phyloP scores from a whole-genome alignment of 2,329 filamentous ascomycete species.

The Colletotrichum filicis region DNA sequence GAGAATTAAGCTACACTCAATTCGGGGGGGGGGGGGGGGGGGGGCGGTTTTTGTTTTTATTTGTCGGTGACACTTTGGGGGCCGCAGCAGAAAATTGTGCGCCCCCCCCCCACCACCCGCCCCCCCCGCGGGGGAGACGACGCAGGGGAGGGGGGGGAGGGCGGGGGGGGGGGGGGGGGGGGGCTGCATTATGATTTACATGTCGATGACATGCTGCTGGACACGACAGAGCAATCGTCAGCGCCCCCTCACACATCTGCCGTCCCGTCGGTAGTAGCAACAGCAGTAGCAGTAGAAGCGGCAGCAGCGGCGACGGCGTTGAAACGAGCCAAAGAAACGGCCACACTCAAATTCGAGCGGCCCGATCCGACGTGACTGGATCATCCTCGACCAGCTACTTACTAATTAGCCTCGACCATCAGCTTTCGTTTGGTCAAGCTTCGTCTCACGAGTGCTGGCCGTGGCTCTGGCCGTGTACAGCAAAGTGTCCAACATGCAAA shows the following conservation, averaged over 20 bases:
- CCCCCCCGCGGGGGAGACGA: no score
- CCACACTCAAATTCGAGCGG: slow-evolving; percentile 37
- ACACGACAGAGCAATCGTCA: slow-evolving; percentile 7
- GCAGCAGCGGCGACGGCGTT: neutral
- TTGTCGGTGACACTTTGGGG: no score
- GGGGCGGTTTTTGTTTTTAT: no score
- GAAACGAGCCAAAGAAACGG: neutral
- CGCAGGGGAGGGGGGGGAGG: neutral
- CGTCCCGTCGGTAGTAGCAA: neutral
- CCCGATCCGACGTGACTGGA: slow-evolving; percentile 41
- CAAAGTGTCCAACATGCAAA: slow-evolving; percentile 37
- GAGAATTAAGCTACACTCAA: slow-evolving; percentile 2
- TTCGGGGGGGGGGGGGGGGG: neutral
- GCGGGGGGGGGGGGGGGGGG: neutral
- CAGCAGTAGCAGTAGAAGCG: neutral
- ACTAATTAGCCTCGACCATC: neutral
- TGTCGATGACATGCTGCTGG: slow-evolving; percentile 13
- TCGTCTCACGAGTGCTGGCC: slow-evolving; percentile 8
- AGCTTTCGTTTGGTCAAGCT: neutral
- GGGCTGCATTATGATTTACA: slow-evolving; percentile 8
- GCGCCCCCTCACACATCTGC: slow-evolving; percentile 4
- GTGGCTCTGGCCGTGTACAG: neutral
- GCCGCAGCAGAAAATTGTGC: no score
- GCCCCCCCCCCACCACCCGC: no score
- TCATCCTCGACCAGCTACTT: slow-evolving; percentile 23